Conservation (phyloP, 169 alveolate species). For the Plasmodium yoelii region DNA sequence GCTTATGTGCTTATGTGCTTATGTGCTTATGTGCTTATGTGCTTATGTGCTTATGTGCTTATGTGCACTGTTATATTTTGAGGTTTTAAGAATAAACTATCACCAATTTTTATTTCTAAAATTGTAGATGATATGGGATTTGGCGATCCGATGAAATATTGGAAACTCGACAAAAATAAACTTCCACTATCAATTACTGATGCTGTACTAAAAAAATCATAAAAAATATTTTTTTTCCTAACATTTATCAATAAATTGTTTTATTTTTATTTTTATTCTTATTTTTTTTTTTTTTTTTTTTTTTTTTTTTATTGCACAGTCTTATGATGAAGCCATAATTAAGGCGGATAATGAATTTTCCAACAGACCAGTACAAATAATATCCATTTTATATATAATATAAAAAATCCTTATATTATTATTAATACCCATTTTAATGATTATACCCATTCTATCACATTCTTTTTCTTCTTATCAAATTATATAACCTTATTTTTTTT, state of each 20-base stretch:
- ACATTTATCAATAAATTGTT: not conserved
- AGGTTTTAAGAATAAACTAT: not conserved
- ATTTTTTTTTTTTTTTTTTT: no score
- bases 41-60: not conserved
- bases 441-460: not conserved
- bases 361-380: constrained; percentile 22
- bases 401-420: not conserved
- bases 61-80: not conserved
- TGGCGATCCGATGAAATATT: constrained; percentile 60
- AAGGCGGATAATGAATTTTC: constrained; percentile 28
- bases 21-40: not conserved
- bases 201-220: constrained; percentile 17
- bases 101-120: not conserved
- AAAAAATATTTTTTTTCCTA: not conserved
- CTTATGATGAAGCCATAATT: constrained; percentile 54
- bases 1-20: not conserved
- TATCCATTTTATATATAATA: not conserved
- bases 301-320: not conserved
- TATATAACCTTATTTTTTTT: not conserved
- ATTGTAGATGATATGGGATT: constrained; percentile 51
- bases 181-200: constrained; percentile 43
- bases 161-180: constrained; percentile 56
- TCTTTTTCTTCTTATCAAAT: not conserved
- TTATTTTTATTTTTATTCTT: not conserved
- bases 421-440: not conserved